Conservation (phyloP, 2,329 filamentous ascomycete genomes). For the Stachybotrys elegans region DNA sequence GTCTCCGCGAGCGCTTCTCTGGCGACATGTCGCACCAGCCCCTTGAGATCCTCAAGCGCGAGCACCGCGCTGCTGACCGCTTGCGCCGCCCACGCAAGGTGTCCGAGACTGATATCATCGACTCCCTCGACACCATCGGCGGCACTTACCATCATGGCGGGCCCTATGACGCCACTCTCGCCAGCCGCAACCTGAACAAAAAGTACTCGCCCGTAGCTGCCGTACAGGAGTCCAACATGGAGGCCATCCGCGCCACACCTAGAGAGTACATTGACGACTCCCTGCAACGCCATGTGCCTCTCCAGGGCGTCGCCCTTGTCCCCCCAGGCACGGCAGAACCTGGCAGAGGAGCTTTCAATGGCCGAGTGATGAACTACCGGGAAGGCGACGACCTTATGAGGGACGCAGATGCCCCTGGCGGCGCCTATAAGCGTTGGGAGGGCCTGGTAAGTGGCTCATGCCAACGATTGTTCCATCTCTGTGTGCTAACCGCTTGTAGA, state of each 20-base stretch:
- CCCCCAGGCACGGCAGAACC: slow-evolving; percentile 68
- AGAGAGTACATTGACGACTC: slow-evolving; percentile 71
- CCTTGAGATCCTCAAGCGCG: slow-evolving; percentile 59
- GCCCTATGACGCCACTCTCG: slow-evolving; percentile 78
- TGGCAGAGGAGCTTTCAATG: no score
- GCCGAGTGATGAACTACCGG: slow-evolving; percentile 69
- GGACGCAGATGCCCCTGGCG: slow-evolving; percentile 61
- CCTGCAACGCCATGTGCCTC: slow-evolving; percentile 65
- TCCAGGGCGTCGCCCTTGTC: slow-evolving; percentile 75
- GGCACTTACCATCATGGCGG: slow-evolving; percentile 81
- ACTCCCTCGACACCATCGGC: slow-evolving; percentile 67
- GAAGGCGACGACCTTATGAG: slow-evolving; percentile 86
- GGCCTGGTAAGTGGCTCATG: slow-evolving; percentile 57
- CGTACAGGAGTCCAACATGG: slow-evolving; percentile 64
- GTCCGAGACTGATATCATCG: slow-evolving; percentile 72
- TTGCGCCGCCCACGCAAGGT: slow-evolving; percentile 63
- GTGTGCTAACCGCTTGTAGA: slow-evolving; percentile 28
- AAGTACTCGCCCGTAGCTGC: slow-evolving; percentile 70
- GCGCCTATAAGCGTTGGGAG: slow-evolving; percentile 73
- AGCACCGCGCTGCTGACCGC: slow-evolving; percentile 61
- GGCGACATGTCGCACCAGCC: slow-evolving; percentile 63
- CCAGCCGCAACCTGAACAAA: slow-evolving; percentile 64
- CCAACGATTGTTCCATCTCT: background rate
- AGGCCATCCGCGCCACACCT: slow-evolving; percentile 77
- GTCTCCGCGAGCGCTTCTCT: slow-evolving; percentile 38